A percentile compares a stretch with the other conserved stretches of the same genome.
These are phyloP conservation scores for Metschnikowia continentalis DNA, from an alignment of 805 yeast genomes.

Conservation along the genomic window DNA sequence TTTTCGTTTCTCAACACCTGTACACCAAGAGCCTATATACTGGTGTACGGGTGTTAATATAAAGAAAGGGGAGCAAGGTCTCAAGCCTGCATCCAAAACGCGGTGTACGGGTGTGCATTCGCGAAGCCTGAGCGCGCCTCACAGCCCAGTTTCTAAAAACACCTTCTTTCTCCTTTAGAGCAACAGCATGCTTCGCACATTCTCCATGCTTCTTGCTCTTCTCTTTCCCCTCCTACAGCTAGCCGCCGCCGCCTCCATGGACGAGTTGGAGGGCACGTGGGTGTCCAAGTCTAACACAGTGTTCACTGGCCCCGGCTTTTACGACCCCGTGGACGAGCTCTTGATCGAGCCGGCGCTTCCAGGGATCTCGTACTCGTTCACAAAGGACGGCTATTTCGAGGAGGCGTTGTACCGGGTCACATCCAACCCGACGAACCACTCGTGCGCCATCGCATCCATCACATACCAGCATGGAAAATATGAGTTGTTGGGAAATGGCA, in stretches of 20 bases:
- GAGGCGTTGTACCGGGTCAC: conserved; percentile 81
- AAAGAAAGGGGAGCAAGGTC: too few species aligned
- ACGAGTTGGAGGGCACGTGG: conserved; percentile 85
- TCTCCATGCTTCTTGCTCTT: not conserved
- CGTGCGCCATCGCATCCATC: conserved; percentile 78
- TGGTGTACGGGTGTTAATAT: too few species aligned
- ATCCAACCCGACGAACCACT: conserved; percentile 67
- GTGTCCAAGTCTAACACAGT: conserved; percentile 88
- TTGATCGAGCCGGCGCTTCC: conserved; percentile 94
- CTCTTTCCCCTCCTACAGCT: conserved; percentile 9
- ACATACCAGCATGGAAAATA: conserved; percentile 90
- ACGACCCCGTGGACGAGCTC: conserved; percentile 92
- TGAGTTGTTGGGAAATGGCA: conserved; percentile 57
- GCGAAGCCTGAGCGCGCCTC: not conserved
- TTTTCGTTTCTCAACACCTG: too few species aligned
- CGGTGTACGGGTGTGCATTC: too few species aligned
- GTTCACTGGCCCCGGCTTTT: conserved; percentile 94
- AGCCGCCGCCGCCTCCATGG: conserved; percentile 35
- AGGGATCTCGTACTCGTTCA: conserved; percentile 89
- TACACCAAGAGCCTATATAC: too few species aligned
- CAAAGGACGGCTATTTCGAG: conserved; percentile 87
- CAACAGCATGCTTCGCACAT: too few species aligned
- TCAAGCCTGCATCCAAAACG: too few species aligned
- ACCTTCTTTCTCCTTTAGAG: not conserved
- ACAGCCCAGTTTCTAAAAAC: not conserved